Evolutionary conservation across 495 filamentous ascomycete species (phyloP).

Genomic region (Staphylotrichum longicolle): DNA sequence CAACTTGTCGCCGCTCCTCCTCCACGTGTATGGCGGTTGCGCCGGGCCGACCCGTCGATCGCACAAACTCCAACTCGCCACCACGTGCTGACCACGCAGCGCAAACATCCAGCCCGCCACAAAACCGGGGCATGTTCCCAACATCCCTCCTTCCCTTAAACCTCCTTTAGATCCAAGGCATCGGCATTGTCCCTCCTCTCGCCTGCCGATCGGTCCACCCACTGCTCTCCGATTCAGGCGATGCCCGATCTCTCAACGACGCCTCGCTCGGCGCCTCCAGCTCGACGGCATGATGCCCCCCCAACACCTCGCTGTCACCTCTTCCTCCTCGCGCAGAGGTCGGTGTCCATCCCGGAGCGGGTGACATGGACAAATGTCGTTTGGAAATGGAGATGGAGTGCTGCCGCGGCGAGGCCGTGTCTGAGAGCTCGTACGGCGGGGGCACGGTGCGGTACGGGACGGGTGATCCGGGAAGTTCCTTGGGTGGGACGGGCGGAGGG

Average conservation of each 20-base stretch:
- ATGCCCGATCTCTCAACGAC: constrained; percentile 18
- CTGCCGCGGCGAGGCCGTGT: constrained; percentile 16
- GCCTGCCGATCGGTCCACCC: constrained; percentile 22
- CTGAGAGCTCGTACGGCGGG: constrained; percentile 26
- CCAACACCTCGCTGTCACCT: constrained; percentile 14
- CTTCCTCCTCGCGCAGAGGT: neutral
- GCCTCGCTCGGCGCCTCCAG: constrained; percentile 21
- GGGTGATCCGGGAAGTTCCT: constrained; percentile 18
- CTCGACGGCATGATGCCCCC: constrained; percentile 16
- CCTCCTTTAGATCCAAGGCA: constrained; percentile 16
- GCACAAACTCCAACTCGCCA: neutral
- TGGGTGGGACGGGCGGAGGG: constrained; percentile 30
- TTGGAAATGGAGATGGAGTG: constrained; percentile 1
- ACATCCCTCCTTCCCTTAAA: neutral
- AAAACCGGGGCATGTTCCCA: neutral
- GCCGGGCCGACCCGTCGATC: neutral
- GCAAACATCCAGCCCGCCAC: neutral
- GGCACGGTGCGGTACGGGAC: constrained; percentile 11
- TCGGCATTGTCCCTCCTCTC: constrained; percentile 13
- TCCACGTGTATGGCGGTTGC: too few species aligned
- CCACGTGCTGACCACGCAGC: neutral
- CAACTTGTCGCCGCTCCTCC: neutral
- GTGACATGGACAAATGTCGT: constrained; percentile 11
- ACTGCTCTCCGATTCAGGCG: constrained; percentile 13
- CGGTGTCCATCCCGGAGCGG: constrained; percentile 1